Base-by-base conservation (phyloP, 192 early-diverging fungal species). In the Umbelopsis ramanniana region DNA sequence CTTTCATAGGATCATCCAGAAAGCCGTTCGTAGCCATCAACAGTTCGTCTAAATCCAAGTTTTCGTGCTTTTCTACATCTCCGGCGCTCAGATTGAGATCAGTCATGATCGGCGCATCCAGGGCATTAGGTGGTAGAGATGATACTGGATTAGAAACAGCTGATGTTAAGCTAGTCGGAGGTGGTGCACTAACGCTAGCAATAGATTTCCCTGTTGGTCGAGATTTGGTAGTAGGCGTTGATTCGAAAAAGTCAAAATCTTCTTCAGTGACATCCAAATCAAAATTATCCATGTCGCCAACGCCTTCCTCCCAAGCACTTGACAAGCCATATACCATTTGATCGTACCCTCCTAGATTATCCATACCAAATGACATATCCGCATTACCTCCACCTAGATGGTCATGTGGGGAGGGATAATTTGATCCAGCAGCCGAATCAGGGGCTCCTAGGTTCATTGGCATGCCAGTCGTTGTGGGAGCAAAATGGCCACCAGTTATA, bases 251-350 rank as follows among this genome's bases (percentile, higher is more conserved):
- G 23, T 77, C 46, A 22, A 74, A 81, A 69, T 81, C 79, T 63
- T 77, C 79, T 38, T 81, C 79, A 7, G 79, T 81, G n/a, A 81
- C 75, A n/a, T 71, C 69, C 40, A 76, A 52, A 70, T 75, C 79
- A 23, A 81, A 71, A 15, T 66, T 79, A 52, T 81, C 79, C 29
- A 75, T 47, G 54, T 81, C 73, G 46, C 60, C 60, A 57, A 76
- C 46, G 21, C 47, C 70, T 24, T 77, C 75, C 3, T 74, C 76
- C 79, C 79, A 80, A 23, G 45, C 19, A 53, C 67, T 66, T 12
- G 69, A 57, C 54, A 80, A 46, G 22, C 66, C 69, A 21, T 70
- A 47, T 15, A 54, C 48, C 67, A 76, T 76, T 23, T 52, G 46
- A 68, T 74, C 66, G 14, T 57, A 55, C 0, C 46, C 46, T 35